phyloP scores from a whole-genome alignment of 176 grass and related monocot species.

The Typha latifolia region DNA sequence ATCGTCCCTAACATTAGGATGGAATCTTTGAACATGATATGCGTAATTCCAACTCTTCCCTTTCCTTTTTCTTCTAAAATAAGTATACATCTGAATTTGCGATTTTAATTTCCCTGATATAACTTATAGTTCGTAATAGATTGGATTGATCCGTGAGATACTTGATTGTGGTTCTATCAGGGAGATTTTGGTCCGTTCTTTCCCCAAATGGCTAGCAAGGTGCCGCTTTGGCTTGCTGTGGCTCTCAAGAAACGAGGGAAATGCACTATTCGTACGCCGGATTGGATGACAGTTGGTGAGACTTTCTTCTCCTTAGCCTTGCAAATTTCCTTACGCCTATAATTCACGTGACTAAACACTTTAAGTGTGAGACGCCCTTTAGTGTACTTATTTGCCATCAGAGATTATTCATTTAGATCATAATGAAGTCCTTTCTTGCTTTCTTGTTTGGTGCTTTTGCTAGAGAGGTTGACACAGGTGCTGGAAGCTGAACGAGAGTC shows the following conservation, averaged over 20 bases:
- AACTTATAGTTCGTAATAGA: background rate
- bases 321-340: background rate
- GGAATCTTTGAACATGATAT: constrained; percentile 78
- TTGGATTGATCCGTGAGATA: constrained; percentile 2
- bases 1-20: constrained; percentile 79
- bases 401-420: constrained; percentile 1
- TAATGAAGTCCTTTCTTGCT: background rate
- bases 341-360: background rate
- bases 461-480: constrained; percentile 81
- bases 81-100: background rate
- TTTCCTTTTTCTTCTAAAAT: constrained; percentile 1
- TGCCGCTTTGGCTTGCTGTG: constrained; percentile 65
- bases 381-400: no score
- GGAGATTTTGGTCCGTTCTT: constrained; percentile 78
- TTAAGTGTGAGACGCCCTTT: background rate
- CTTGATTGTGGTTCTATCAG: constrained; percentile 4
- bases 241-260: constrained; percentile 70
- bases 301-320: background rate
- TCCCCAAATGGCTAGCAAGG: constrained; percentile 64
- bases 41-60: constrained; percentile 30
- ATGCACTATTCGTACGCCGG: constrained; percentile 47
- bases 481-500: constrained; percentile 89
- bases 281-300: constrained; percentile 87
- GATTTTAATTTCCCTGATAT: background rate
- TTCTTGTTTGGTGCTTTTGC: constrained; percentile 14